A percentile compares a stretch with the other conserved stretches of the same genome.
These are phyloP conservation scores for Diospyros kaki DNA, from an alignment of 148 eudicot species.

Conservation along the genomic window DNA sequence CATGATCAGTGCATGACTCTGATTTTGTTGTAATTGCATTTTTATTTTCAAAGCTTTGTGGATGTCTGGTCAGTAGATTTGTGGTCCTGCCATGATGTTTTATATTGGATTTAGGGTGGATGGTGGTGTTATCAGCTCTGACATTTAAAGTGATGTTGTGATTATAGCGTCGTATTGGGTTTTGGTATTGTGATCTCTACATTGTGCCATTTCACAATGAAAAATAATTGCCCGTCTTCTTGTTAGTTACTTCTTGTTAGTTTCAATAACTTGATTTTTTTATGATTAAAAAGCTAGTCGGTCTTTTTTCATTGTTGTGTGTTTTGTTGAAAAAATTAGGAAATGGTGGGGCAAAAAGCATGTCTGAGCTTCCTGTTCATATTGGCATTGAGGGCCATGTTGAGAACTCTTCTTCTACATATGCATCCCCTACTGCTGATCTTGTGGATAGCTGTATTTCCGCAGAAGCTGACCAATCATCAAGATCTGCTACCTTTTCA, in stretches of 20 bases:
- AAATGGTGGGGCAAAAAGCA: slow-evolving; percentile 13
- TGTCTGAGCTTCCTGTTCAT: slow-evolving; percentile 22
- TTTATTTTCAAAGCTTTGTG: background rate
- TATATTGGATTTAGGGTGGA: background rate
- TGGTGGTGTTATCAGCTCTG: background rate
- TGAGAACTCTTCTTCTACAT: slow-evolving; percentile 30
- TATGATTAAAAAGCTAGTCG: background rate
- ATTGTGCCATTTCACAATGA: background rate
- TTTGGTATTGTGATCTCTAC: slow-evolving; percentile 2
- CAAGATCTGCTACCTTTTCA: slow-evolving; percentile 15
- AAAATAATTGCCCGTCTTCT: background rate
- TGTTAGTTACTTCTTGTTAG: slow-evolving; percentile 2
- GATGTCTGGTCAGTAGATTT: background rate
- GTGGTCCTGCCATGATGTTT: slow-evolving; percentile 2
- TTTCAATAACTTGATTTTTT: background rate
- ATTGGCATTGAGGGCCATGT: slow-evolving; percentile 19
- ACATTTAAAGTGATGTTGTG: background rate
- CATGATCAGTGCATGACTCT: background rate
- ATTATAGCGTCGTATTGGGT: background rate
- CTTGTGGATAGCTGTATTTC: slow-evolving; percentile 17
- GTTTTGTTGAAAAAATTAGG: slow-evolving; percentile 12
- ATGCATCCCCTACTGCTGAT: slow-evolving; percentile 27
- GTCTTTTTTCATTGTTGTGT: background rate
- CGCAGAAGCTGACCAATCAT: slow-evolving; percentile 17
- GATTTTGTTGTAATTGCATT: background rate